Evolutionary conservation across 495 filamentous ascomycete genomes (phyloP), one percentile per base, ranked within the genome.

Genomic region (Penicillium crystallinum): DNA sequence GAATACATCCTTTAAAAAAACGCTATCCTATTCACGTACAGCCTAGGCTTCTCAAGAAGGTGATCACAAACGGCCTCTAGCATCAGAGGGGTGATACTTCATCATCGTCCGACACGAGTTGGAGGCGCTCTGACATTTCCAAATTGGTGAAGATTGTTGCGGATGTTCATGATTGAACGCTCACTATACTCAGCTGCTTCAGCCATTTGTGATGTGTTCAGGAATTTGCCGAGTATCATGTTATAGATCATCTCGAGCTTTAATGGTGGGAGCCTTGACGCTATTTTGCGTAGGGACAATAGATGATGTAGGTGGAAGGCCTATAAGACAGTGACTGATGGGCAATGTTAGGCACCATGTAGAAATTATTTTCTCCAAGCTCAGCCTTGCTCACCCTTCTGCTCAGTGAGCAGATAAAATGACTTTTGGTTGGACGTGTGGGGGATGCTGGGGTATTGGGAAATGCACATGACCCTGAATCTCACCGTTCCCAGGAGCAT

Each of bases 21-120:
- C 2, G 38, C 36, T 46, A 63, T 63, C 49, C 57, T 46, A 1
- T 63, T 57, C 7, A 60, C 22, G 38, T 60, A 59, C 41, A 59
- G 46, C n/a, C 34, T 22, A 3, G 34, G 46, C 22, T 48, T 48
- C 36, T 48, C 23, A 14, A 38, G 34, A 14, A 48, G 46, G 46
- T n/a, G 22, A 38, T 48, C 34, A 9, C 34, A 48, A 1, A 48
- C 21, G 27, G 34, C 33, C 27, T 48, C 46, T 38, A 38, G 27
- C 23, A 30, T 48, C 15, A 22, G 45, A 38, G 45, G 34, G 27
- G 46, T 48, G 19, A 48, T n/a, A 14, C 0, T 38, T 7, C 15
- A 34, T 39, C 34, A 9, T 38, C 34, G 34, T 27, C 46, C 22
- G 3, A 48, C 15, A 29, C 34, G 34, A 48, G 34, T 39, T 30